These are phyloP conservation scores for Komagataella populi DNA, from an alignment of 805 yeast species.

Conservation along the genomic window DNA sequence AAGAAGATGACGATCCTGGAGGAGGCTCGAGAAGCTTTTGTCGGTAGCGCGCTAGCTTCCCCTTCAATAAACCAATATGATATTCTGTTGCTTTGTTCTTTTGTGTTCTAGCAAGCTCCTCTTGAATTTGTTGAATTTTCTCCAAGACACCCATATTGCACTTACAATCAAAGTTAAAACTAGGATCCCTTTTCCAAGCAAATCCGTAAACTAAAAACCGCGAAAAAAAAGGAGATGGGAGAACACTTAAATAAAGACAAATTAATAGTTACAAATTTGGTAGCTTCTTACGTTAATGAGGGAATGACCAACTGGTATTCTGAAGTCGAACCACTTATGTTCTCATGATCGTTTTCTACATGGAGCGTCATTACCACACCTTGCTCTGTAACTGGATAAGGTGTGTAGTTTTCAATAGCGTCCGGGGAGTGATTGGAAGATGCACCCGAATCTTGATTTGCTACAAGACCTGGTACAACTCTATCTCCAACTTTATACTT, in stretches of 20 bases:
- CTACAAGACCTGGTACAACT: neutral
- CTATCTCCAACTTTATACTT: neutral
- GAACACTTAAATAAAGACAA: no score
- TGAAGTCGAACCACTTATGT: neutral
- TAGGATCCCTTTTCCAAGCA: neutral
- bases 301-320: neutral
- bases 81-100: conserved; percentile 97
- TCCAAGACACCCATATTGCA: conserved; percentile 25
- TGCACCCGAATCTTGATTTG: neutral
- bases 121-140: conserved; percentile 80
- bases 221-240: neutral
- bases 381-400: neutral
- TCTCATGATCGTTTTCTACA: neutral
- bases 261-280: neutral
- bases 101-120: conserved; percentile 89
- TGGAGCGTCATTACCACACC: neutral
- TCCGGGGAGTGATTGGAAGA: neutral
- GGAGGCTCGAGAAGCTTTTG: conserved; percentile 87
- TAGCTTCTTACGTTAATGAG: neutral
- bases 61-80: conserved; percentile 87
- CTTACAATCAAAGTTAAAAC: neutral
- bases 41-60: conserved; percentile 85
- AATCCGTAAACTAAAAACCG: neutral
- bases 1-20: conserved; percentile 52
- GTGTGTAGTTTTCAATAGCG: neutral